Evolutionary conservation across 2,329 filamentous ascomycete genomes (phyloP).

Genomic region (Achaetomium macrosporum): DNA sequence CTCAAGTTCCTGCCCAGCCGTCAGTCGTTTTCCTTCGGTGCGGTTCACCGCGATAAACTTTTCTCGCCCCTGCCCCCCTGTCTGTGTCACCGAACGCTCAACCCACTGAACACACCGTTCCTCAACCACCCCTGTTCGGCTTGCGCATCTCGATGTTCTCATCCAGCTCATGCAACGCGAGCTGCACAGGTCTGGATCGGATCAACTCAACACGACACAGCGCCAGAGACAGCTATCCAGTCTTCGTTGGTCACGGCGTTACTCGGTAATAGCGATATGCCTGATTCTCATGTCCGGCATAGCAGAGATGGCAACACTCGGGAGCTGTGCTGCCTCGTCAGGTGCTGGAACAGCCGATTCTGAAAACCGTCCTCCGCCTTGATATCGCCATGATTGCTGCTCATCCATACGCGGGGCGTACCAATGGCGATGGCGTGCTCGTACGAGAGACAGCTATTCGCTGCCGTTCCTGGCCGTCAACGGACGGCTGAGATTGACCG

Average conservation of each 20-base stretch:
- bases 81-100: slow-evolving; percentile 4
- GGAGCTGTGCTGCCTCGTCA: slow-evolving; percentile 17
- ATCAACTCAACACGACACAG: background rate
- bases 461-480: slow-evolving; percentile 8
- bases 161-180: too few relatives aligned
- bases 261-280: background rate
- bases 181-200: background rate
- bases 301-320: slow-evolving; percentile 1
- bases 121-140: background rate
- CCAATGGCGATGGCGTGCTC: slow-evolving; percentile 11
- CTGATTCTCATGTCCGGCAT: too few relatives aligned
- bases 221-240: too few relatives aligned
- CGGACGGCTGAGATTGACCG: slow-evolving; percentile 9
- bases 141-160: background rate
- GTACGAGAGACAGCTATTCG: slow-evolving; percentile 11
- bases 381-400: slow-evolving; percentile 8
- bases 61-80: slow-evolving; percentile 1
- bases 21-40: slow-evolving; percentile 1
- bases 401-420: background rate
- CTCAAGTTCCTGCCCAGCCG: background rate
- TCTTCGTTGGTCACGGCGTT: too few relatives aligned
- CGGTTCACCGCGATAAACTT: slow-evolving; percentile 9
- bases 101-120: background rate
- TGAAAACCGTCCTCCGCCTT: slow-evolving; percentile 8
- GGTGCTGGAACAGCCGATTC: slow-evolving; percentile 8